Evolutionary conservation across 1,284 basidiomycete genomes (phyloP).

Genomic region (Malassezia arunalokei): DNA sequence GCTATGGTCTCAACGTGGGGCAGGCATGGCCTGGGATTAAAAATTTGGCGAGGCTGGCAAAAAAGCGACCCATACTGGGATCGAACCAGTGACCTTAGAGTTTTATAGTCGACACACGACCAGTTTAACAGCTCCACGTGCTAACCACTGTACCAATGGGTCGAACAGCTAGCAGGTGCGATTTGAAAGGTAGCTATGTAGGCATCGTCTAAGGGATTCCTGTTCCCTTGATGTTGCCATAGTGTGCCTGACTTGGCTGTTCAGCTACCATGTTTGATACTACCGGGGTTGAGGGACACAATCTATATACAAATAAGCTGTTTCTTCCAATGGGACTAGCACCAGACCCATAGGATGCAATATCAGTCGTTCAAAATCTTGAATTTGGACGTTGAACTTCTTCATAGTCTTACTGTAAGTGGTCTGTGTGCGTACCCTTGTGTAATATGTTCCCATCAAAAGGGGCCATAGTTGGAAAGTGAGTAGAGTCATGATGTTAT

Average conservation of each 20-base stretch:
- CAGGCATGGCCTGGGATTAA: no score
- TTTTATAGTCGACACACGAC: constrained; percentile 15
- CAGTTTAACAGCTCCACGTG: constrained; percentile 21
- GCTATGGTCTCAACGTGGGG: no score
- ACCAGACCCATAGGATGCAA: background rate
- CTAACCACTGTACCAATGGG: constrained; percentile 22
- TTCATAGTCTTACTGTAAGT: constrained; percentile 11
- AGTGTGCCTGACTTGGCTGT: no score
- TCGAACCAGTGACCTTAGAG: constrained; percentile 22
- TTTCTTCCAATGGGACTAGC: background rate
- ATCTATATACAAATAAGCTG: constrained; percentile 8
- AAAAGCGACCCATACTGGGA: constrained; percentile 18
- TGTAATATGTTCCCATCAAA: constrained; percentile 6
- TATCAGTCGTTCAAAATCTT: background rate
- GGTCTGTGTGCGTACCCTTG: background rate
- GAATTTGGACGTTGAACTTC: background rate
- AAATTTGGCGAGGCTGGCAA: no score
- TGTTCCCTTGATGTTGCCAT: no score
- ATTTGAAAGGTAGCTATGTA: no score
- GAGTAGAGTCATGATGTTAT: constrained; percentile 5
- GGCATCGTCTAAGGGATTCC: no score
- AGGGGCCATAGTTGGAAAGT: constrained; percentile 12
- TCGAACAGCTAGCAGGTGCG: no score
- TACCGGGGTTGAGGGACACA: background rate
- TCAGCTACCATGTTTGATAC: no score